A percentile compares a stretch with the other conserved stretches of the same genome.
Conservation (phyloP, 1,139 yeast species). For the Wickerhamomyces sp. region DNA sequence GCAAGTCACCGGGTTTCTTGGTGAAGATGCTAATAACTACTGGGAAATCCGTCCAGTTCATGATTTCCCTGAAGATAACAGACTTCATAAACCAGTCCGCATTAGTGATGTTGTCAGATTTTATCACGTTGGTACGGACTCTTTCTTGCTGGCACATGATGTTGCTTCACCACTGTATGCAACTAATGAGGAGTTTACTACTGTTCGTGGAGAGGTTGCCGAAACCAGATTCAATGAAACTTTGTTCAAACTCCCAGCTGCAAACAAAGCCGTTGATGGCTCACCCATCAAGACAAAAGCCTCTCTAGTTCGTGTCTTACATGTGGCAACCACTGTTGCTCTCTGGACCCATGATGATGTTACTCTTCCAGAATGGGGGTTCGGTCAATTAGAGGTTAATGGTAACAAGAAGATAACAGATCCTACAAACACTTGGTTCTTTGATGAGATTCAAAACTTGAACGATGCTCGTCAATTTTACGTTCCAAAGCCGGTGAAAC, state of each 20-base stretch:
- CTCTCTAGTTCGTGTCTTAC: conserved; percentile 64
- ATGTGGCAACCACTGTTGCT: conserved; percentile 83
- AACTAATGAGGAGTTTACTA: conserved; percentile 88
- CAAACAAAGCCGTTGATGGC: conserved; percentile 44
- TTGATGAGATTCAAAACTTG: conserved; percentile 69
- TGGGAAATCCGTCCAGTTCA: conserved; percentile 82
- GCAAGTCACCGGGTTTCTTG: conserved; percentile 75
- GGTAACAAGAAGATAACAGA: conserved; percentile 83
- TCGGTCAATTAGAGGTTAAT: conserved; percentile 85
- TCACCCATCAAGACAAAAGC: conserved; percentile 64
- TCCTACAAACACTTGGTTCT: conserved; percentile 63
- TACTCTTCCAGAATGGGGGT: conserved; percentile 91
- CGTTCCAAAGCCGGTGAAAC: conserved; percentile 49
- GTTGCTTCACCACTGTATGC: conserved; percentile 94
- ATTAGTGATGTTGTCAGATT: conserved; percentile 72
- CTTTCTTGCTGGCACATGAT: conserved; percentile 82
- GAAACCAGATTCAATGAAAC: conserved; percentile 62
- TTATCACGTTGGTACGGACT: conserved; percentile 76
- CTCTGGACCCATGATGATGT: conserved; percentile 92
- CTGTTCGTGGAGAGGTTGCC: conserved; percentile 58
- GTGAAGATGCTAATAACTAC: conserved; percentile 62
- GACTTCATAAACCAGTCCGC: conserved; percentile 42
- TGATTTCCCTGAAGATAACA: conserved; percentile 35
- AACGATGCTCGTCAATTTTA: conserved; percentile 57
- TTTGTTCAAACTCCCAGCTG: conserved; percentile 66